Base-by-base conservation (phyloP, 2,329 filamentous ascomycete genomes). In the Calonectria honghensis region DNA sequence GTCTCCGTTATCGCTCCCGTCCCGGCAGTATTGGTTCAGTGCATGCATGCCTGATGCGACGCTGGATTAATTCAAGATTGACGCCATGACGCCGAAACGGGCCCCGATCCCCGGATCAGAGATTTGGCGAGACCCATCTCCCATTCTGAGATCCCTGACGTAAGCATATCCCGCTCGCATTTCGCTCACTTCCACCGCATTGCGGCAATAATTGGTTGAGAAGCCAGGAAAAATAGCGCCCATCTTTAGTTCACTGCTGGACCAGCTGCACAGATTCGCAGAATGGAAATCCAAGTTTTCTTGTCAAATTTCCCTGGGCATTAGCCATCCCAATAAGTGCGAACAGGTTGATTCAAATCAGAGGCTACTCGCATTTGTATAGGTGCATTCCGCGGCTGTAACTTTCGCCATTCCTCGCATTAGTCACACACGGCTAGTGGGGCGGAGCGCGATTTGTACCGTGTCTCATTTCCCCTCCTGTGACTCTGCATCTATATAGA, bases 391-490 rank as follows among this genome's bases (percentile, higher is more conserved):
- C 37, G 18, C 14, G 10, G 18, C 61, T 10, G 27, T 35, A 29
- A 20, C 41, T 48, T 20, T 31, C 31, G 27, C 20, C 10, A 35
- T 32, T 35, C 20, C 18, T 6, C 10, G 16, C 29, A 65, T 65
- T 65, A 65, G 61, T 65, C 61, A 65, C 27, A 35, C 61, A 18
- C 29, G n/a, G 18, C 4, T 39, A 14, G 65, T 35, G 51, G 66
- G 51, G 66, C 51, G 18, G 51, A 45, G 50, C 66, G 66, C 66
- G 50, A 68, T 68, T 68, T 68, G 50, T 27, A 57, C 41, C 18
- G 45, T 45, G 37, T 68, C 37, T 59, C 51, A 37, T 32, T 41
- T n/a, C 65, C 66, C 66, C 35, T 59, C 51, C 20, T 41, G 24
- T 20, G 5, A 41, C 16, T 6, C 48, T 59, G 10, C 18, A 51